Conservation (phyloP, 2,329 filamentous ascomycete genomes). For the Ascochyta viciae-villosae region DNA sequence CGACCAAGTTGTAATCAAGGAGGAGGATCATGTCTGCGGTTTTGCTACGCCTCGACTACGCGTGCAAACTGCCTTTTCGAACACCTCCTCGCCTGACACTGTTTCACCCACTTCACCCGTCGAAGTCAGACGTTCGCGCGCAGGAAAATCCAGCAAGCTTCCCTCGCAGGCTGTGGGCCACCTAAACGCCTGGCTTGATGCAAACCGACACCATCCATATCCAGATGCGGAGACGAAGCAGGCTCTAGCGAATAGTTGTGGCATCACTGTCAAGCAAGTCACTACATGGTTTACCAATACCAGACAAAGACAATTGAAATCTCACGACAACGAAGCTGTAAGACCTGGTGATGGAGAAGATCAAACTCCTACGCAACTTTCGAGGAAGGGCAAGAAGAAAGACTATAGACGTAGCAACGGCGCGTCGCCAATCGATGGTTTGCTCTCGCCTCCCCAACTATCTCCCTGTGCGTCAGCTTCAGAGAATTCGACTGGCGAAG, state of each 20-base stretch:
- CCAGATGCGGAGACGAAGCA: slow-evolving; percentile 40
- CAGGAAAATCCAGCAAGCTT: slow-evolving; percentile 39
- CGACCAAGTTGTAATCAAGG: neutral
- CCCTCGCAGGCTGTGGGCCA: slow-evolving; percentile 35
- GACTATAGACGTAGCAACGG: slow-evolving; percentile 36
- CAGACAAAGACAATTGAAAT: slow-evolving; percentile 35
- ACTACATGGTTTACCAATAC: slow-evolving; percentile 48
- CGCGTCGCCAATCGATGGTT: slow-evolving; percentile 16
- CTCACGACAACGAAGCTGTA: neutral
- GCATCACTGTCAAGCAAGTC: slow-evolving; percentile 46
- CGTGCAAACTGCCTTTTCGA: slow-evolving; percentile 6
- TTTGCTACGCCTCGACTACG: slow-evolving; percentile 5
- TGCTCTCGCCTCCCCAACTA: slow-evolving; percentile 19
- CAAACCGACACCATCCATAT: slow-evolving; percentile 41
- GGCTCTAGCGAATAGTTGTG: slow-evolving; percentile 38
- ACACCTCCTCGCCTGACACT: slow-evolving; percentile 6
- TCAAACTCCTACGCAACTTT: slow-evolving; percentile 11
- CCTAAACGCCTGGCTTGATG: slow-evolving; percentile 41
- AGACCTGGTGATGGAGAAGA: neutral
- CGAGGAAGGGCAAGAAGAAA: slow-evolving; percentile 48
- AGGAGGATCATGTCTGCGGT: neutral
- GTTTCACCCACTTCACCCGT: slow-evolving; percentile 5
- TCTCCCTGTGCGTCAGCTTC: slow-evolving; percentile 9
- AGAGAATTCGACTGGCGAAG: slow-evolving; percentile 13
- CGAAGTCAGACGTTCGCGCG: slow-evolving; percentile 39